These are phyloP conservation scores for Lichtheimia ornata DNA, from an alignment of 371 early-diverging fungal species.

Conservation along the genomic window DNA sequence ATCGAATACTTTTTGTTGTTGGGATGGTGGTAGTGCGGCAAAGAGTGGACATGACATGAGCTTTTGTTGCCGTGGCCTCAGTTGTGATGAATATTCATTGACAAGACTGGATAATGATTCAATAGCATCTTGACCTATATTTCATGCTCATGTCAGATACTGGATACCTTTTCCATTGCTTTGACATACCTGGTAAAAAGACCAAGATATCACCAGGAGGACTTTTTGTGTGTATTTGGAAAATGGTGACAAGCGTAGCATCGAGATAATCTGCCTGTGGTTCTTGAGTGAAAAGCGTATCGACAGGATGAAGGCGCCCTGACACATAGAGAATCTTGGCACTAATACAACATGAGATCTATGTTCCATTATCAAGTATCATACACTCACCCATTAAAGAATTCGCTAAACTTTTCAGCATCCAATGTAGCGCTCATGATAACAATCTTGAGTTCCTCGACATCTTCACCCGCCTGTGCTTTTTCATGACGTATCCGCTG, in stretches of 20 bases:
- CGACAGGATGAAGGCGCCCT: constrained; percentile 90
- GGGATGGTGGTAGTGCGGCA: constrained; percentile 89
- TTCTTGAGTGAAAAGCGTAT: constrained; percentile 72
- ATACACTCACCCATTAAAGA: constrained; percentile 68
- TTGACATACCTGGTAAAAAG: constrained; percentile 82
- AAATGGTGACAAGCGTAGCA: constrained; percentile 80
- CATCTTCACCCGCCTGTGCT: constrained; percentile 38
- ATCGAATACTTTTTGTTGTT: constrained; percentile 92
- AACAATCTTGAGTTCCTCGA: constrained; percentile 80
- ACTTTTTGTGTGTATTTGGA: constrained; percentile 90
- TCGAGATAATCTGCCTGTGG: constrained; percentile 92
- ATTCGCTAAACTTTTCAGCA: constrained; percentile 87
- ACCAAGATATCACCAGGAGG: constrained; percentile 89
- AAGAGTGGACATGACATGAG: constrained; percentile 80
- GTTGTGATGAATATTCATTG: constrained; percentile 57
- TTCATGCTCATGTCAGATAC: not conserved
- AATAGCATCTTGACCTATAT: constrained; percentile 79
- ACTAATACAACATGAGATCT: constrained; percentile 26
- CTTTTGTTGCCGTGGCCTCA: constrained; percentile 41
- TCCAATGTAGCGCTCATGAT: constrained; percentile 98
- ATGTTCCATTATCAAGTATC: constrained; percentile 1
- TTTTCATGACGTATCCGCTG: constrained; percentile 67
- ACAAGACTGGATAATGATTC: constrained; percentile 85
- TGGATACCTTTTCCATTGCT: not conserved
- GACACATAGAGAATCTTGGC: constrained; percentile 81